Evolutionary conservation across 2,329 filamentous ascomycete species (phyloP).

Genomic region (Aspergillus cejpii): DNA sequence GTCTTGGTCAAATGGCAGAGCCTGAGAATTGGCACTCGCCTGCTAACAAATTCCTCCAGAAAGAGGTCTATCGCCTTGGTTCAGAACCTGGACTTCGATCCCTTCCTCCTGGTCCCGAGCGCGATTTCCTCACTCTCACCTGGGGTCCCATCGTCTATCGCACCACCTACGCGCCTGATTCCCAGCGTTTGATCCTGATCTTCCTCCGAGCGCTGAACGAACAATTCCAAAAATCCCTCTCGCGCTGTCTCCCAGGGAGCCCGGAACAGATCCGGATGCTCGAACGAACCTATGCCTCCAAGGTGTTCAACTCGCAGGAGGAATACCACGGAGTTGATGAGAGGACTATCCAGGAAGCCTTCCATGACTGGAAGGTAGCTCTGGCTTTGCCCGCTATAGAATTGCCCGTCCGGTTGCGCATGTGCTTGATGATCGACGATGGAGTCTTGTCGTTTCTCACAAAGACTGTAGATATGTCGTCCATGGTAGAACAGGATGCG

Average conservation of each 20-base stretch:
- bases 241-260: conserved; percentile 17
- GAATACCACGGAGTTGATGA: conserved; percentile 14
- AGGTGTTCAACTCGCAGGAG: conserved; percentile 19
- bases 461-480: conserved; percentile 9
- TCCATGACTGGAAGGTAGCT: conserved; percentile 27
- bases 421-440: conserved; percentile 26
- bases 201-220: conserved; percentile 49
- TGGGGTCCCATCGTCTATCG: conserved; percentile 28
- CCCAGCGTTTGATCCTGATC: conserved; percentile 49
- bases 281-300: conserved; percentile 22
- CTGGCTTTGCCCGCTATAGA: conserved; percentile 22
- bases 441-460: conserved; percentile 17
- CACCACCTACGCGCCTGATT: conserved; percentile 24
- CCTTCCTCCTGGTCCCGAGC: conserved; percentile 21
- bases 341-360: conserved; percentile 18
- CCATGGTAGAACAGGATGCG: conserved; percentile 8
- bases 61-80: conserved; percentile 24
- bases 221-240: conserved; percentile 43
- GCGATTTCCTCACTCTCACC: conserved; percentile 25
- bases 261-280: conserved; percentile 16
- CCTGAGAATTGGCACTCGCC: conserved; percentile 12
- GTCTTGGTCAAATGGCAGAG: background rate
- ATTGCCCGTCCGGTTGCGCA: conserved; percentile 22
- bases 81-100: conserved; percentile 22
- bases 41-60: conserved; percentile 22